Conservation (phyloP, 257 asterid species). For the Scutellaria barbata region DNA sequence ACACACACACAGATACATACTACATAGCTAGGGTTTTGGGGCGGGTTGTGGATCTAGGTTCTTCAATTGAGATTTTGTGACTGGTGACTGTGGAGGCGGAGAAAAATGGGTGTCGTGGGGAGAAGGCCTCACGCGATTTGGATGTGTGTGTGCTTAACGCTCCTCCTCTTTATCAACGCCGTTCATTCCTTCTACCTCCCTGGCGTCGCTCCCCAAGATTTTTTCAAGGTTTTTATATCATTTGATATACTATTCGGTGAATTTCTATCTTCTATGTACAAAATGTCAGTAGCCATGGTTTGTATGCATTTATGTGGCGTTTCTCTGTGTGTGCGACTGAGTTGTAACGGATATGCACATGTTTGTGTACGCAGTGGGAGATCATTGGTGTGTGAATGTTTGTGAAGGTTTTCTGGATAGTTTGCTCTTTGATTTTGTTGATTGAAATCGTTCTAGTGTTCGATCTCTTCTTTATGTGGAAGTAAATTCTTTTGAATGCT, state of each 20-base stretch:
- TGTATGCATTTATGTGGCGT: not conserved
- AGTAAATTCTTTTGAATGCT: conserved; percentile 4
- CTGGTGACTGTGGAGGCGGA: conserved; percentile 25
- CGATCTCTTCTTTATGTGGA: conserved; percentile 20
- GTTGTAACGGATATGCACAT: conserved; percentile 1
- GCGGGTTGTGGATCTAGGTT: conserved; percentile 39
- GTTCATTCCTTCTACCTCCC: conserved; percentile 81
- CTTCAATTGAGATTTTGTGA: conserved; percentile 35
- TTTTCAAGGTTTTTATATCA: conserved; percentile 54
- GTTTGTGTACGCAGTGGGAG: conserved; percentile 6
- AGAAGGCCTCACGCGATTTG: conserved; percentile 42
- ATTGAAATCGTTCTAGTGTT: conserved; percentile 11
- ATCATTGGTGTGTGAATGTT: conserved; percentile 6
- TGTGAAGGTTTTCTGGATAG: not conserved
- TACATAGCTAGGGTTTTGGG: not conserved
- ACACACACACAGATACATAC: too few relatives aligned
- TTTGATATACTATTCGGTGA: not conserved
- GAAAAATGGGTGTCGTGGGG: conserved; percentile 44
- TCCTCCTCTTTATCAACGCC: conserved; percentile 44
- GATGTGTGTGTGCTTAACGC: conserved; percentile 38
- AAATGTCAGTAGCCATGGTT: not conserved
- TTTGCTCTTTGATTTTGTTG: conserved; percentile 26
- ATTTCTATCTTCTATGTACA: not conserved
- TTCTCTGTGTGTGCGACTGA: not conserved
- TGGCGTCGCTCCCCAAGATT: conserved; percentile 94